These are phyloP conservation scores for Pleurotus platypus DNA, from an alignment of 768 basidiomycete species.

Conservation along the genomic window DNA sequence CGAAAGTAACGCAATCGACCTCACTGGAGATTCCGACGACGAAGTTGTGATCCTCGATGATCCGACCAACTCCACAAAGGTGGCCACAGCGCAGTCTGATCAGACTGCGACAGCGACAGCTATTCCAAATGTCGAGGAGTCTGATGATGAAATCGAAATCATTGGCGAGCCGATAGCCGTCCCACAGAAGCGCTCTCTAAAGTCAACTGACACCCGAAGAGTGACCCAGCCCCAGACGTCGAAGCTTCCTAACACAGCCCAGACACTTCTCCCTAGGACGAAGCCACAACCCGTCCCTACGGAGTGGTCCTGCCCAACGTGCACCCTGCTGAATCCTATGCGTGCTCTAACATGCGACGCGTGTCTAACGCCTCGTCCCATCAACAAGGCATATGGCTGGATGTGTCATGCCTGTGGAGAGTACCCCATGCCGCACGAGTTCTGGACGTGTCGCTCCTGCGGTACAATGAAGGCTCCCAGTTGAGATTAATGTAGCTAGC, in stretches of 20 bases:
- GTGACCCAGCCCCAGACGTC: no score
- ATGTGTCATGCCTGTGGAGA: constrained; percentile 63
- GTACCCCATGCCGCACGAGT: constrained; percentile 53
- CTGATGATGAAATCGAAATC: background rate
- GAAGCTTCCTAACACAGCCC: background rate
- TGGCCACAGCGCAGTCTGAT: constrained; percentile 11
- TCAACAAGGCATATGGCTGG: constrained; percentile 45
- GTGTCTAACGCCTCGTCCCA: constrained; percentile 39
- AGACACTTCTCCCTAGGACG: background rate
- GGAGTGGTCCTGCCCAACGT: constrained; percentile 53
- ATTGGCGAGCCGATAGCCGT: background rate
- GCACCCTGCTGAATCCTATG: constrained; percentile 64
- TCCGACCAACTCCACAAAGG: constrained; percentile 21
- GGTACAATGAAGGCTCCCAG: constrained; percentile 55
- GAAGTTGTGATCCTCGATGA: constrained; percentile 28
- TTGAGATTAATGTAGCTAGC: constrained; percentile 16
- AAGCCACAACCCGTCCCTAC: constrained; percentile 2
- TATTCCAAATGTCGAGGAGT: constrained; percentile 1
- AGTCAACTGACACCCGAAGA: background rate
- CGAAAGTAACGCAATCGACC: constrained; percentile 55
- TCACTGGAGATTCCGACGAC: constrained; percentile 43
- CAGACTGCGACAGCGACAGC: constrained; percentile 8
- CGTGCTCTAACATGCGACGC: constrained; percentile 55
- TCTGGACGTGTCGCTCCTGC: constrained; percentile 76
- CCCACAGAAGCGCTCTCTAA: background rate